phyloP scores from a whole-genome alignment of 2,329 filamentous ascomycete genomes.

The Bipolaris oryzae region DNA sequence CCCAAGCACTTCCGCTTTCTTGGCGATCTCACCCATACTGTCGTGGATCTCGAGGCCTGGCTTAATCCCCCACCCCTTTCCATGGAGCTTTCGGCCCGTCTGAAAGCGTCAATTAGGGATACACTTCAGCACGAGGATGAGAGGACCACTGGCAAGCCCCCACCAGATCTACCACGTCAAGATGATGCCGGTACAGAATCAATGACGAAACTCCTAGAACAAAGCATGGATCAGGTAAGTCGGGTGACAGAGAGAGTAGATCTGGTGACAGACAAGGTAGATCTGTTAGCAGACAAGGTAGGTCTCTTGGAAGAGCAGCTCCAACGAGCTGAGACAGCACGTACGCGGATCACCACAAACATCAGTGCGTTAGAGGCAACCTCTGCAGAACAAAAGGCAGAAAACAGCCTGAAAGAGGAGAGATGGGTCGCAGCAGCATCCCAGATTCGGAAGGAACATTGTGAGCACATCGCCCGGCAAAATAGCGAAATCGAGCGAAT shows the following conservation, averaged over 20 bases:
- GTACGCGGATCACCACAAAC: not conserved
- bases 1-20: not conserved
- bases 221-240: not conserved
- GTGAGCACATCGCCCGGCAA: not conserved
- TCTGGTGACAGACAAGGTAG: not conserved
- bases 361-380: not conserved
- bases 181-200: not conserved
- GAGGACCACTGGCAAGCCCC: not conserved
- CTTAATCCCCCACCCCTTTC: not conserved
- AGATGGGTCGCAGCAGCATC: not conserved
- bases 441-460: not conserved
- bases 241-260: not conserved
- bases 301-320: not conserved
- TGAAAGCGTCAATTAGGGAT: not conserved
- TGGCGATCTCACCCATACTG: not conserved
- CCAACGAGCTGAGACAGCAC: not conserved
- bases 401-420: not conserved
- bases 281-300: not conserved
- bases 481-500: not conserved
- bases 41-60: constrained; percentile 12
- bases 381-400: not conserved
- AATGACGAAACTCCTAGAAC: not conserved
- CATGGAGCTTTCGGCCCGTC: not conserved
- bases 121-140: not conserved
- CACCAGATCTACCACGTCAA: not conserved